Evolutionary conservation across 345 rosid genomes (phyloP).

Genomic region (Alliaria petiolata): DNA sequence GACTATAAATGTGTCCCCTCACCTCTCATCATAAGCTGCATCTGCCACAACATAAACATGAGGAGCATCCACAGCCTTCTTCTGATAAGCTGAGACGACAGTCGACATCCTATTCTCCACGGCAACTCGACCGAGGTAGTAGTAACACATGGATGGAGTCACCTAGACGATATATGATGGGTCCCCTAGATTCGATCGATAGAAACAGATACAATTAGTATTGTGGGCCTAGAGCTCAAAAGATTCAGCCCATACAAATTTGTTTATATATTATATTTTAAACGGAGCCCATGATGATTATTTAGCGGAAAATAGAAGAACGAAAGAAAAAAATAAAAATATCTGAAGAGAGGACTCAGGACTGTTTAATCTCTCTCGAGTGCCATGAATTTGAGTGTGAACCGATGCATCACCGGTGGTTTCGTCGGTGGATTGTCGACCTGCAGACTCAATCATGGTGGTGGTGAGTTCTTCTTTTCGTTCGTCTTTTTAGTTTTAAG

Average conservation of each 20-base stretch:
- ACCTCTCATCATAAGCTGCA: conserved; percentile 90
- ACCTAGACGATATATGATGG: too few relatives aligned
- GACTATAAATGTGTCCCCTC: conserved; percentile 11
- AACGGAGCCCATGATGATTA: neutral
- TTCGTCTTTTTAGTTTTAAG: neutral
- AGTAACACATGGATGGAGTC: too few relatives aligned
- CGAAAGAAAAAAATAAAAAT: neutral
- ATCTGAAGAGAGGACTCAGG: conserved; percentile 8
- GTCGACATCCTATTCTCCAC: too few relatives aligned
- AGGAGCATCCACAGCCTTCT: conserved; percentile 58
- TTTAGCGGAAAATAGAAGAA: neutral
- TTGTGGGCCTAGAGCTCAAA: neutral
- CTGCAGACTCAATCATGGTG: neutral
- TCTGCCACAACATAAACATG: conserved; percentile 84
- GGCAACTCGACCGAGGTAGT: too few relatives aligned
- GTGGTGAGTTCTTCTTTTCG: neutral
- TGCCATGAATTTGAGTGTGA: conserved; percentile 22
- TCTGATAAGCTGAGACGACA: conserved; percentile 51
- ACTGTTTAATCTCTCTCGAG: conserved; percentile 16
- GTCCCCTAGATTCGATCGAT: too few relatives aligned
- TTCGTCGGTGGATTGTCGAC: conserved; percentile 16
- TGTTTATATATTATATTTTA: too few relatives aligned
- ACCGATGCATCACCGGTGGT: conserved; percentile 27
- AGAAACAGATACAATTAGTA: too few relatives aligned
- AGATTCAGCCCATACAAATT: neutral